These are phyloP conservation scores for Picochlorum sp. DNA, from an alignment of 139 green algal species.

Conservation along the genomic window DNA sequence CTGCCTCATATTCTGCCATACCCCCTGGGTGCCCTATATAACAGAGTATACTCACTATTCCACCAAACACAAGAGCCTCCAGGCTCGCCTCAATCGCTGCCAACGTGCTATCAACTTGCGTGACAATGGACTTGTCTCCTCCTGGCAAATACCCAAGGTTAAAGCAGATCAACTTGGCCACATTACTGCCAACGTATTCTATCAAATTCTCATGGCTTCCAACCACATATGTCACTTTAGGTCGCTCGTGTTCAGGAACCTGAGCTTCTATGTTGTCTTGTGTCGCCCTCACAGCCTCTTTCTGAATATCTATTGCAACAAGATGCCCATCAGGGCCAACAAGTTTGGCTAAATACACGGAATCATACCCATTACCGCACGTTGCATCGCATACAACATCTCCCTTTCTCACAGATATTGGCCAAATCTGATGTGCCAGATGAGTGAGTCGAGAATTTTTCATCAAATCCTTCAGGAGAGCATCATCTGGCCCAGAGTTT, in stretches of 20 bases:
- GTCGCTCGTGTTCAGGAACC: background rate
- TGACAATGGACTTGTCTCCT: slow-evolving; percentile 41
- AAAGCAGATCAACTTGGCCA: slow-evolving; percentile 32
- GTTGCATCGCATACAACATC: slow-evolving; percentile 45
- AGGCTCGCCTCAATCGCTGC: slow-evolving; percentile 40
- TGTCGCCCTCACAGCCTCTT: slow-evolving; percentile 2
- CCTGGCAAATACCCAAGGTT: slow-evolving; percentile 53
- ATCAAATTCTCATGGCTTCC: background rate
- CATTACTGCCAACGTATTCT: background rate
- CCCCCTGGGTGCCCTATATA: slow-evolving; percentile 57
- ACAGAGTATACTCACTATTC: slow-evolving; percentile 38
- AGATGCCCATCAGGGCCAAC: slow-evolving; percentile 43
- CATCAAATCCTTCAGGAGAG: slow-evolving; percentile 4
- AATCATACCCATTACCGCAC: slow-evolving; percentile 59
- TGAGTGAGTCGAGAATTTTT: slow-evolving; percentile 20
- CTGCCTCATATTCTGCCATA: slow-evolving; percentile 39
- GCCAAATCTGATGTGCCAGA: slow-evolving; percentile 22
- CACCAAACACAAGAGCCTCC: slow-evolving; percentile 31
- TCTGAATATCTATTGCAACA: slow-evolving; percentile 53
- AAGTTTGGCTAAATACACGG: slow-evolving; percentile 36
- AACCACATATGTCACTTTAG: background rate
- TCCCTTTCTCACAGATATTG: slow-evolving; percentile 35
- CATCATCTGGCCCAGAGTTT: background rate
- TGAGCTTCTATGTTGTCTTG: background rate
- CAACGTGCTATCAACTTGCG: slow-evolving; percentile 28